phyloP scores from a whole-genome alignment of 495 filamentous ascomycete genomes.

The Hypoxylon crocopeplum region DNA sequence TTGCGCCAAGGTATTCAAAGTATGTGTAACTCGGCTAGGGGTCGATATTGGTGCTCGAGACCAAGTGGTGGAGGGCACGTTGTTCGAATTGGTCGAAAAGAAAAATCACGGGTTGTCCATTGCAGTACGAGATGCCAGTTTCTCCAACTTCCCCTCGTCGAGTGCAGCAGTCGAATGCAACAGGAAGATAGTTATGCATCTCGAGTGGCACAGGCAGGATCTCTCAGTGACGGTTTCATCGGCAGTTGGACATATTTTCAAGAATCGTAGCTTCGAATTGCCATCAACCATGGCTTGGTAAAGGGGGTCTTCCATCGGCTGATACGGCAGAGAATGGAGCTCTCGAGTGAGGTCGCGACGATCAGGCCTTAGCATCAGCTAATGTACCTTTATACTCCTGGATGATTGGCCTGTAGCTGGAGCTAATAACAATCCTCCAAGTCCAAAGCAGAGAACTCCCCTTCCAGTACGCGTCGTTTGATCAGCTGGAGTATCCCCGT shows the following conservation, averaged over 20 bases:
- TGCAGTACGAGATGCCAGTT: constrained; percentile 27
- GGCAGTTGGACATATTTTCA: constrained; percentile 30
- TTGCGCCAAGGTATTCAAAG: neutral
- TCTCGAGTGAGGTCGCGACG: neutral
- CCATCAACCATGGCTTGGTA: constrained; percentile 17
- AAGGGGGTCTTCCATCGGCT: constrained; percentile 9
- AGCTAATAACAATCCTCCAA: neutral
- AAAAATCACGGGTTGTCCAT: constrained; percentile 24
- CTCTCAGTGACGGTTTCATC: constrained; percentile 15
- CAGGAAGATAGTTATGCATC: constrained; percentile 17
- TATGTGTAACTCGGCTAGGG: constrained; percentile 9
- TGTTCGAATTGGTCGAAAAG: constrained; percentile 24
- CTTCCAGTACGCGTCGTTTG: constrained; percentile 1
- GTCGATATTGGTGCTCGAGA: constrained; percentile 12
- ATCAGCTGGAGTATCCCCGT: constrained; percentile 5
- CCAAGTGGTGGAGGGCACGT: constrained; percentile 19
- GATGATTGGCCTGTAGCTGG: neutral
- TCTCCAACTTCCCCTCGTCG: constrained; percentile 37
- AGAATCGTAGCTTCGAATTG: constrained; percentile 2
- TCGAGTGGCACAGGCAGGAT: constrained; percentile 20
- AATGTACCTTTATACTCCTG: neutral
- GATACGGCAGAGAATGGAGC: neutral
- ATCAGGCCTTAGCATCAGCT: constrained; percentile 1
- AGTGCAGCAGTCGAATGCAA: constrained; percentile 26
- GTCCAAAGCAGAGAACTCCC: constrained; percentile 11